Conservation (phyloP, 805 yeast genomes). For the Middelhovenomyces tepae region DNA sequence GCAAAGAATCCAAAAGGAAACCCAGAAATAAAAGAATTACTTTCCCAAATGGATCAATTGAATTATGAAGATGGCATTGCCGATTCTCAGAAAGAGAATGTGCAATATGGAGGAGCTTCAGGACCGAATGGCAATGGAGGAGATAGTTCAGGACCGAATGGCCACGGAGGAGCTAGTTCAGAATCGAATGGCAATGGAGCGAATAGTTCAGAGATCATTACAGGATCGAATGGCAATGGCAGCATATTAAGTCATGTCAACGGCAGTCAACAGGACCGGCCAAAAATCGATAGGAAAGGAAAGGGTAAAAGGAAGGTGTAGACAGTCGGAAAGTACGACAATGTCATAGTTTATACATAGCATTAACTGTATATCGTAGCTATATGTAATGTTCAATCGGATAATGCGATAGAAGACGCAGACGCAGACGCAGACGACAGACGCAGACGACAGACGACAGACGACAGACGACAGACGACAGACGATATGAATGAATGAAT, state of each 20-base stretch:
- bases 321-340: too few species aligned
- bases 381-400: too few species aligned
- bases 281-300: not conserved
- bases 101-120: not conserved
- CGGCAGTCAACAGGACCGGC: not conserved
- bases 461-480: too few species aligned
- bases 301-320: slow-evolving; percentile 1
- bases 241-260: not conserved
- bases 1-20: slow-evolving; percentile 2
- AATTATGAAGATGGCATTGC: too few species aligned
- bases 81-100: not conserved
- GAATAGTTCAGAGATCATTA: not conserved
- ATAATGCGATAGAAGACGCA: too few species aligned
- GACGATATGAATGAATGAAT: too few species aligned
- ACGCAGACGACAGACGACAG: too few species aligned
- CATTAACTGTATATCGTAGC: too few species aligned
- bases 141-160: slow-evolving; percentile 1
- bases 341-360: too few species aligned
- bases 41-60: too few species aligned
- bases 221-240: slow-evolving; percentile 1
- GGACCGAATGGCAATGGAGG: not conserved
- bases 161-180: not conserved
- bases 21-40: not conserved
- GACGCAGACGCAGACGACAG: too few species aligned
- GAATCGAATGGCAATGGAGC: not conserved